Evolutionary conservation across 1,284 basidiomycete species (phyloP).

Genomic region (Pseudozyma thailandica): DNA sequence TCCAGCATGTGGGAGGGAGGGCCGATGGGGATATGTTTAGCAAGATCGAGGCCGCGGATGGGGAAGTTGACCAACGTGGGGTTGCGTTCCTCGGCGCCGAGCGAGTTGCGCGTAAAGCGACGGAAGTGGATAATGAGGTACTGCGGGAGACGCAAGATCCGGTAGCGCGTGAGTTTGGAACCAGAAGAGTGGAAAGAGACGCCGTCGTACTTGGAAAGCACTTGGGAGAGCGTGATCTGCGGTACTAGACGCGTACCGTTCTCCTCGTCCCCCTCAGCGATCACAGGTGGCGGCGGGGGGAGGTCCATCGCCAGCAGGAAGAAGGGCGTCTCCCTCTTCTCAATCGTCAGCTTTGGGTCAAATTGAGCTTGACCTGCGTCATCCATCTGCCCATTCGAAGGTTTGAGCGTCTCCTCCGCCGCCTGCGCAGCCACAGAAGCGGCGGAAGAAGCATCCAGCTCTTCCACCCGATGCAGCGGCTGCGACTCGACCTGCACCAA

Average conservation of each 20-base stretch:
- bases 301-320: conserved; percentile 94
- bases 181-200: conserved; percentile 53
- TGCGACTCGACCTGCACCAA: conserved; percentile 92
- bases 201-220: conserved; percentile 97
- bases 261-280: conserved; percentile 91
- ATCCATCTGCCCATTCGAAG: conserved; percentile 54
- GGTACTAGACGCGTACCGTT: conserved; percentile 78
- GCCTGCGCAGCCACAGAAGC: conserved; percentile 13
- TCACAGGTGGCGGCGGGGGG: conserved; percentile 87
- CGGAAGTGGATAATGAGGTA: conserved; percentile 96
- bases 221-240: conserved; percentile 88
- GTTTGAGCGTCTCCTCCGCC: neutral
- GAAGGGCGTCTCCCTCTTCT: conserved; percentile 87
- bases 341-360: conserved; percentile 74
- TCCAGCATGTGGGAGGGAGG: conserved; percentile 54
- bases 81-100: conserved; percentile 94
- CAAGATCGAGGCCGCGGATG: conserved; percentile 77
- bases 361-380: conserved; percentile 54
- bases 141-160: conserved; percentile 85
- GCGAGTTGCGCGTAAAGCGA: conserved; percentile 96
- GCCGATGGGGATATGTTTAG: conserved; percentile 14
- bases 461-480: conserved; percentile 13
- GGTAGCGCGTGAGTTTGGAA: conserved; percentile 75
- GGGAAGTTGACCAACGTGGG: conserved; percentile 98
- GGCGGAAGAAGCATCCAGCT: neutral